Evolutionary conservation across 2,329 filamentous ascomycete species (phyloP), one percentile per base, ranked within the genome.

Genomic region (Endoconidiophora polonica): DNA sequence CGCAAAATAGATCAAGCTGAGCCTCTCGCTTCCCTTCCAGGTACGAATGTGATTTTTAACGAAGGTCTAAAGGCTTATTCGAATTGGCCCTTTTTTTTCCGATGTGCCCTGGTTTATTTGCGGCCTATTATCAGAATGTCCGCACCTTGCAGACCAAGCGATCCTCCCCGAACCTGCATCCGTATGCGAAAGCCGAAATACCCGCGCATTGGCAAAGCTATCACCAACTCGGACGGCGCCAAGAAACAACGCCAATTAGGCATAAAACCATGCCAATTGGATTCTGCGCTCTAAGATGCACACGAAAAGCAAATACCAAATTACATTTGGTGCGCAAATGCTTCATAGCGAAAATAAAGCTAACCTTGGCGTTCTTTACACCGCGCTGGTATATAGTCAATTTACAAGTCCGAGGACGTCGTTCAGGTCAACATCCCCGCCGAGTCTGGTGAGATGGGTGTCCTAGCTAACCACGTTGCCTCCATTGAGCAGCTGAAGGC

Each of bases 401-500:
- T 81, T 70, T 81, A 76, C 73, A 76, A 76, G 68, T 79, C 71
- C 59, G 71, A 78, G 62, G 74, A 77, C 63, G 76, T 80, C 64
- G 81, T 96, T 64, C 91, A 98, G 75, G 91, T 98, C 75, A 98
- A 98, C 79, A 82, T 98, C 63, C 83, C 91, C 66, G 91, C 91
- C 64, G 91, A 94, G 69, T 93, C 88, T 56, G 91, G 91, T 67
- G 91, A 96, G 62, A 98, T 98, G 91, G 91, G 91, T 83, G 83
- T 98, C 62, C 83, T 98, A 65, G 91, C 91, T 67, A 93, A 91
- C 77, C 91, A 98, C 79, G 91, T 98, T 62, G 88, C 91, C 57
- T 87, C 88, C 55, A 96, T 98, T 65, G 91, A 98, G 77, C 91
- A 98, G 76, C 77, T 98, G 69, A 94, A 93, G 79, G 88, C 91